A percentile compares a stretch with the other conserved stretches of the same genome.
Conservation (phyloP, 2,329 filamentous ascomycete genomes). For the Neopestalotiopsis sp. region DNA sequence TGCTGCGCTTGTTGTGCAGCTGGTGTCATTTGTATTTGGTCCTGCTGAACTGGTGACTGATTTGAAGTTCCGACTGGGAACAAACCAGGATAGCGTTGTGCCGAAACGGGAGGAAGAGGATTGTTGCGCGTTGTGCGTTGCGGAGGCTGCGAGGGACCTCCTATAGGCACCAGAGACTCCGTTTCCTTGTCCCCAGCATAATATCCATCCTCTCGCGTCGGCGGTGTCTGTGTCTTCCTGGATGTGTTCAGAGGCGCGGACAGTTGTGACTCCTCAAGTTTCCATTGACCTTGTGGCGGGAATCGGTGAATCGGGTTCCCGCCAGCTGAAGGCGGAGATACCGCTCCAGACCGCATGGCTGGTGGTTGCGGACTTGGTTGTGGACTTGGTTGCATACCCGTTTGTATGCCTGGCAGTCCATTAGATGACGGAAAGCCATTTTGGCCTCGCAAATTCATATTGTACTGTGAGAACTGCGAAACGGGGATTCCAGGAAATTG, state of each 20-base stretch:
- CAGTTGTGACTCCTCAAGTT: constrained; percentile 60
- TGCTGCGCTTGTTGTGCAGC: constrained; percentile 13
- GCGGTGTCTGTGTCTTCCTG: constrained; percentile 38
- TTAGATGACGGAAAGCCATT: constrained; percentile 23
- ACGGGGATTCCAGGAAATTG: constrained; percentile 15
- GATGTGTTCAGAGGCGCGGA: constrained; percentile 53
- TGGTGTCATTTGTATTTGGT: constrained; percentile 22
- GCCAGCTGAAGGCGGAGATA: constrained; percentile 24
- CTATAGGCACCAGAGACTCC: constrained; percentile 32
- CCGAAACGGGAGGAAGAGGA: constrained; percentile 54
- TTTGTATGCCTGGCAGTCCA: constrained; percentile 32
- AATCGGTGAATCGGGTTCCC: constrained; percentile 48
- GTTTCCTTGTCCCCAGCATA: constrained; percentile 60
- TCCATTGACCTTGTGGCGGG: constrained; percentile 55
- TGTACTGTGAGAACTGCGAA: constrained; percentile 18
- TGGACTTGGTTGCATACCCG: constrained; percentile 21
- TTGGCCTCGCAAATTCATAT: constrained; percentile 26
- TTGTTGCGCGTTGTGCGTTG: constrained; percentile 32
- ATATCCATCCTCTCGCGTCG: constrained; percentile 37
- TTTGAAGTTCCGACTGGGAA: constrained; percentile 40
- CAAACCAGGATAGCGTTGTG: constrained; percentile 54
- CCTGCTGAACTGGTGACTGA: constrained; percentile 27
- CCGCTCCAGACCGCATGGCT: constrained; percentile 19
- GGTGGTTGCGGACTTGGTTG: constrained; percentile 32
- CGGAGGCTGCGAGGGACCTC: constrained; percentile 24